A percentile compares a stretch with the other conserved stretches of the same genome.
These are phyloP conservation scores for Clitocybe nebularis DNA, from an alignment of 1,284 basidiomycete genomes.

Conservation along the genomic window DNA sequence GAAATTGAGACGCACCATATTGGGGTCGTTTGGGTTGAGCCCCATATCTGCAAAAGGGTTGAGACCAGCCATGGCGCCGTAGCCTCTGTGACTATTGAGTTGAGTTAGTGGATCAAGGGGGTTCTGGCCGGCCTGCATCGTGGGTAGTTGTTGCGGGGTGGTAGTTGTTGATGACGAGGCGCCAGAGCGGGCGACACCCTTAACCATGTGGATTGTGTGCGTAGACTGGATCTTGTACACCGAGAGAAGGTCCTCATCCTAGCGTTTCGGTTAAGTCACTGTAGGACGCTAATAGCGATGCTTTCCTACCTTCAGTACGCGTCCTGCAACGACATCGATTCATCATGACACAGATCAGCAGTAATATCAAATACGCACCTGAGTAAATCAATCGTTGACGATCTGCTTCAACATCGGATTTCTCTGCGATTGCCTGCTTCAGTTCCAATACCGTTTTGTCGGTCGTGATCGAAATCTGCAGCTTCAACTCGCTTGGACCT, in stretches of 20 bases:
- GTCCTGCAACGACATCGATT: conserved; percentile 49
- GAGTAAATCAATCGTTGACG: conserved; percentile 86
- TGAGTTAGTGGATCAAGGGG: conserved; percentile 74
- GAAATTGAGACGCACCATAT: conserved; percentile 76
- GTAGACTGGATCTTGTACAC: conserved; percentile 85
- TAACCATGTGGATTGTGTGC: conserved; percentile 93
- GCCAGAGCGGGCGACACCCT: conserved; percentile 65
- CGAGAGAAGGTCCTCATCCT: conserved; percentile 82
- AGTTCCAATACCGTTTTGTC: conserved; percentile 83
- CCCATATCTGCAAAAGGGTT: conserved; percentile 89
- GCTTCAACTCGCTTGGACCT: conserved; percentile 87
- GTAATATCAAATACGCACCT: conserved; percentile 42
- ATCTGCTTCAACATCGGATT: conserved; percentile 82
- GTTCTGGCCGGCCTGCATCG: conserved; percentile 84
- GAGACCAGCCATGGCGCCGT: conserved; percentile 72
- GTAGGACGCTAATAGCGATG: background rate
- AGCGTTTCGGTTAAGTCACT: conserved; percentile 9
- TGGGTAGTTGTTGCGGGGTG: conserved; percentile 52
- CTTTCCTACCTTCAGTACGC: conserved; percentile 61
- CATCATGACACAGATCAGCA: conserved; percentile 2
- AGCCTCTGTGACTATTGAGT: conserved; percentile 68
- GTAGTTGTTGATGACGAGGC: conserved; percentile 15
- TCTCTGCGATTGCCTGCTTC: conserved; percentile 79
- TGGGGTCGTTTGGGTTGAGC: conserved; percentile 83
- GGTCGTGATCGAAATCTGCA: conserved; percentile 75